These are phyloP conservation scores for Bipolaris victoriae DNA, from an alignment of 2,329 filamentous ascomycete species.

Conservation along the genomic window DNA sequence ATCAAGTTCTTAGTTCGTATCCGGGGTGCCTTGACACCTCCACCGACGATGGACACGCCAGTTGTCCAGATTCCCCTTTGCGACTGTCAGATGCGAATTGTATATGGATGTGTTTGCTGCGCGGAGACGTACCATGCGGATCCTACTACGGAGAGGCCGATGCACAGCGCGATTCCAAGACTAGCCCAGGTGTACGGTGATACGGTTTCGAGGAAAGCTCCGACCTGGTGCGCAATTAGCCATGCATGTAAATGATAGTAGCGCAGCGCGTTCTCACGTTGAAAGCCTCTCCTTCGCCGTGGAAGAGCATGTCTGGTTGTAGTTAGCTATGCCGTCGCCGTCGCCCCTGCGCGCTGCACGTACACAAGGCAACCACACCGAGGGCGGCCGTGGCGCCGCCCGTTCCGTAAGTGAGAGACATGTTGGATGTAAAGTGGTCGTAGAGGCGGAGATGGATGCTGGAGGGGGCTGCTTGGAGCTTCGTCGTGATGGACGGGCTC, in stretches of 20 bases:
- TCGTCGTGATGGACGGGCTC: constrained; percentile 30
- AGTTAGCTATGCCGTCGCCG: constrained; percentile 40
- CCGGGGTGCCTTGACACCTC: constrained; percentile 92
- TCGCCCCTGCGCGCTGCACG: constrained; percentile 47
- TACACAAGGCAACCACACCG: constrained; percentile 79
- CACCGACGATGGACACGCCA: constrained; percentile 94
- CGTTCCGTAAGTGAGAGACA: constrained; percentile 76
- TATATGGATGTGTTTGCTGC: neutral
- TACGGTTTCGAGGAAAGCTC: constrained; percentile 89
- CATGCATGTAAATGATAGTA: neutral
- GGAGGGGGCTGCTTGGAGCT: constrained; percentile 37
- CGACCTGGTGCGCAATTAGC: constrained; percentile 64
- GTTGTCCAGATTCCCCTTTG: constrained; percentile 97
- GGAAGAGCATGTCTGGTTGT: constrained; percentile 91
- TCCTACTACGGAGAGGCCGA: constrained; percentile 93
- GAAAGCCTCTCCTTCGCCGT: constrained; percentile 92
- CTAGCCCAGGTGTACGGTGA: constrained; percentile 95
- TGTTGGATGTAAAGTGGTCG: constrained; percentile 49
- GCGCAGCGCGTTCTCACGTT: constrained; percentile 69
- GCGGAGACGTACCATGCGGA: constrained; percentile 80
- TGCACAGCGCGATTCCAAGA: constrained; percentile 90
- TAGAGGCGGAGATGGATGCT: constrained; percentile 31
- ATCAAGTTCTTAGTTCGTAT: constrained; percentile 99
- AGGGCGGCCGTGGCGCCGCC: constrained; percentile 72
- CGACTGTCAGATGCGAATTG: constrained; percentile 21